Evolutionary conservation across 352 stramenopile genomes (phyloP).

Genomic region (Thraustochytrium striatum): DNA sequence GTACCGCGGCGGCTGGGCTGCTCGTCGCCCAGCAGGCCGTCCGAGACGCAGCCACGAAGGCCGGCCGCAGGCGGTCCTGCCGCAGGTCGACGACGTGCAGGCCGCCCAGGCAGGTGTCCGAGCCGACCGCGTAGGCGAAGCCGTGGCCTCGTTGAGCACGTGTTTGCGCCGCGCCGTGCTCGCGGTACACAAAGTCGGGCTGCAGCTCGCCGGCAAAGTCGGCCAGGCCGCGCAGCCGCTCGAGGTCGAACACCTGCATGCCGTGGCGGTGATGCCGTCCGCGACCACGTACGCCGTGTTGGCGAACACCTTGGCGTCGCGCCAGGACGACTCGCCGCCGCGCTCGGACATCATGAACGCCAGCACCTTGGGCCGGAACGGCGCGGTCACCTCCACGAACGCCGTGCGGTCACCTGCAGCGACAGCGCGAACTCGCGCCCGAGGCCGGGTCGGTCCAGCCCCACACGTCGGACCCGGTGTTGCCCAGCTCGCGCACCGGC

Average conservation of each 20-base stretch:
- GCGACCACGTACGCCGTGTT: constrained; percentile 48
- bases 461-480: neutral
- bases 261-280: too few relatives aligned
- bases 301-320: constrained; percentile 53
- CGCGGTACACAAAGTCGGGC: neutral
- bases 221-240: constrained; percentile 10
- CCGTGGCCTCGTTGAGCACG: constrained; percentile 48
- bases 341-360: too few relatives aligned
- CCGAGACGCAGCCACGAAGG: constrained; percentile 35
- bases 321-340: too few relatives aligned
- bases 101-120: constrained; percentile 47
- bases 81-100: constrained; percentile 52
- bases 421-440: neutral
- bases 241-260: constrained; percentile 56
- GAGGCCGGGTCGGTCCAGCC: constrained; percentile 2
- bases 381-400: neutral
- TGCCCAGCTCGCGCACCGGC: too few relatives aligned
- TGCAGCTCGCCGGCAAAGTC: too few relatives aligned
- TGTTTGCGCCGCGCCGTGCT: constrained; percentile 50
- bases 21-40: too few relatives aligned
- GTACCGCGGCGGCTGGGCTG: too few relatives aligned
- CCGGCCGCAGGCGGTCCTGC: neutral
- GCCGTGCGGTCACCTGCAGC: neutral
- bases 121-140: constrained; percentile 38
- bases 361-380: neutral